A percentile compares a stretch with the other conserved stretches of the same genome.
Evolutionary conservation across 345 rosid genomes (phyloP).

Genomic region (Moringa oleifera): DNA sequence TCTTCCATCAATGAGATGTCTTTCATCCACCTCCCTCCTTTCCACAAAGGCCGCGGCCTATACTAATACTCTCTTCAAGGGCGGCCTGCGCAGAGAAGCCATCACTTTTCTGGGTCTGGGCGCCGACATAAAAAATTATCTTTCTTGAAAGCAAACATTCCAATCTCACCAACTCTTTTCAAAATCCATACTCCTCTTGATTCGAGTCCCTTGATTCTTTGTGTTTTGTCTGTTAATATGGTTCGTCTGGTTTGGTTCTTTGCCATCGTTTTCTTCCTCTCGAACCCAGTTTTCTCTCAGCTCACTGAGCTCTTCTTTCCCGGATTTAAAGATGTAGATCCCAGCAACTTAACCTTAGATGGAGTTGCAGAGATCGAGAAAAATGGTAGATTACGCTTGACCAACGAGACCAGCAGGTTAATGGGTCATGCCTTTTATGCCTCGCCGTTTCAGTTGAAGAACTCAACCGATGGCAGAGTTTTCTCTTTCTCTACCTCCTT

Average conservation of each 20-base stretch:
- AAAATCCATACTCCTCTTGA: slow-evolving; percentile 1
- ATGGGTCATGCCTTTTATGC: slow-evolving; percentile 73
- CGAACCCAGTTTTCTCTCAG: slow-evolving; percentile 23
- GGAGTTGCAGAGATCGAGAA: slow-evolving; percentile 49
- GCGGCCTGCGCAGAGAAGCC: too few relatives aligned
- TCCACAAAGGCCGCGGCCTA: slow-evolving; percentile 1
- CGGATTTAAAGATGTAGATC: slow-evolving; percentile 34
- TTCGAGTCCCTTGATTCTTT: neutral
- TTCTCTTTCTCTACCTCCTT: slow-evolving; percentile 77
- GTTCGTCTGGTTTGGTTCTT: slow-evolving; percentile 6
- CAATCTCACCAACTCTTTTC: slow-evolving; percentile 3
- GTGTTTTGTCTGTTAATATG: slow-evolving; percentile 8
- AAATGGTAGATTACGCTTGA: slow-evolving; percentile 57
- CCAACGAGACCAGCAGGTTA: slow-evolving; percentile 43
- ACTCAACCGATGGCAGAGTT: slow-evolving; percentile 33
- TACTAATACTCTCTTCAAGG: neutral
- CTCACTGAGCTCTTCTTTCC: slow-evolving; percentile 34
- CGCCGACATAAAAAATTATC: too few relatives aligned
- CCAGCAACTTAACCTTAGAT: slow-evolving; percentile 37
- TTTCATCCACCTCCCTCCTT: neutral
- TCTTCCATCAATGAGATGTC: slow-evolving; percentile 1
- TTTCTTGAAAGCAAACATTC: too few relatives aligned
- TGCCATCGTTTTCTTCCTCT: slow-evolving; percentile 17
- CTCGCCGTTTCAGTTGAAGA: slow-evolving; percentile 55
- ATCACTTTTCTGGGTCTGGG: too few relatives aligned